These are phyloP conservation scores for Mucor plumbeus DNA, from an alignment of 371 early-diverging fungal species.

Conservation along the genomic window DNA sequence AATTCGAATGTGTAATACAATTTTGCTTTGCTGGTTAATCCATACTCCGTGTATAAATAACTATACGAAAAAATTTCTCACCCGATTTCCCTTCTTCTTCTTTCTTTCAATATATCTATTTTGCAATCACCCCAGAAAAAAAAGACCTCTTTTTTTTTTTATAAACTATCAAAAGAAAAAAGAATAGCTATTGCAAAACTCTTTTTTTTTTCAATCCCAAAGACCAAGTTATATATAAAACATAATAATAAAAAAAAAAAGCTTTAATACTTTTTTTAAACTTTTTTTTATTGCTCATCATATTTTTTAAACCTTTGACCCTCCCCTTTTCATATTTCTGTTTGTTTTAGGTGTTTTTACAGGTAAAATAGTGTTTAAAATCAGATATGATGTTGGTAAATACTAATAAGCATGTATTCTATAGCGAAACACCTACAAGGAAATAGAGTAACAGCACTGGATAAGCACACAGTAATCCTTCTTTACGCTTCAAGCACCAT, in stretches of 20 bases:
- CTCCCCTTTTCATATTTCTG: conserved; percentile 25
- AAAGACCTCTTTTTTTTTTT: not conserved
- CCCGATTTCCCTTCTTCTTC: not conserved
- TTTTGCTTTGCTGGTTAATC: not conserved
- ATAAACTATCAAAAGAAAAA: not conserved
- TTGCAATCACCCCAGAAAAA: not conserved
- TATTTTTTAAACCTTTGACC: conserved; percentile 22
- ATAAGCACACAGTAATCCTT: conserved; percentile 55
- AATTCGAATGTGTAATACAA: not conserved
- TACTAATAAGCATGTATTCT: not conserved
- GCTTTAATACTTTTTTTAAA: conserved; percentile 11
- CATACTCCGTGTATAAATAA: not conserved
- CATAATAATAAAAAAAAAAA: conserved; percentile 7
- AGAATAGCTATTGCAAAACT: not conserved
- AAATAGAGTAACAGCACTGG: conserved; percentile 60
- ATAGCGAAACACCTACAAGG: conserved; percentile 44
- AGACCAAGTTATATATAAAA: not conserved
- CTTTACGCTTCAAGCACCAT: conserved; percentile 62
- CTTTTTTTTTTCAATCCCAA: not conserved
- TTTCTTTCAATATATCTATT: not conserved
- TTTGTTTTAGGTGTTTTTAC: conserved; percentile 37
- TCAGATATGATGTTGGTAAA: too few species aligned
- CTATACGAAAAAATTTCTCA: not conserved
- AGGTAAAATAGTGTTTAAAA: conserved; percentile 9
- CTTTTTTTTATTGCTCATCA: conserved; percentile 11